Evolutionary conservation across 805 yeast genomes (phyloP), one percentile per base, ranked within the genome.

Genomic region (Pichia cabralensis): DNA sequence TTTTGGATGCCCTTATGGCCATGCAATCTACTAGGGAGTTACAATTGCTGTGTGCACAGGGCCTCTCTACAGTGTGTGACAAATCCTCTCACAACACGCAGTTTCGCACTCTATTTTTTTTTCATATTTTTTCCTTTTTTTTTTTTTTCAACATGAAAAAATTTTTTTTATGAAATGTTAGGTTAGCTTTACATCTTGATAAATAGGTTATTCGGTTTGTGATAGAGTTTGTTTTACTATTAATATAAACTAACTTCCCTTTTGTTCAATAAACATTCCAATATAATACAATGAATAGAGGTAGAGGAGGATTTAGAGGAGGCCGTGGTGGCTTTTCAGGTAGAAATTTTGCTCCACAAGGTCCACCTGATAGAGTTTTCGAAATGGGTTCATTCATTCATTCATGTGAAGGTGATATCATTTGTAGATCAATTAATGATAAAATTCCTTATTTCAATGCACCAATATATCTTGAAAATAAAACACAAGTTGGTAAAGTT

Each of bases 371-470:
- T 47, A 65, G 76, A 37, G 96, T 92, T 19, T 68, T 82, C 50
- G 97, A 88, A 63, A 82, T 92, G 94, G 99, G 99, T 42, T 59
- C 83, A 17, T 92, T 86, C 56, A 48, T 84, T 57, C 95, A 88
- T 57, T 71, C 92, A 11, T 86, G 96, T 60, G 99, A 92, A 62
- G 96, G 95, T 39, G 98, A 92, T 55, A 82, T 92, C 55, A 95
- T 92, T 38, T 92, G 97, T 67, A 83, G 88, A 54, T 86, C 96
- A 31, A 82, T 83, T 52, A 92, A 92, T 60, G 76, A 85, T 38
- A 89, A 89, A 67, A 70, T 92, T 48, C 98, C 99, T 53, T 92
- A 89, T 61, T 92, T 92, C 74, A 92, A 92, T 64, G 99, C 99
- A 19, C 98, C 98, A 57, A 88, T 92, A 51, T 92, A 80, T 60